Base-by-base conservation (phyloP, 2,329 filamentous ascomycete species). In the Malbranchea zuffiana region DNA sequence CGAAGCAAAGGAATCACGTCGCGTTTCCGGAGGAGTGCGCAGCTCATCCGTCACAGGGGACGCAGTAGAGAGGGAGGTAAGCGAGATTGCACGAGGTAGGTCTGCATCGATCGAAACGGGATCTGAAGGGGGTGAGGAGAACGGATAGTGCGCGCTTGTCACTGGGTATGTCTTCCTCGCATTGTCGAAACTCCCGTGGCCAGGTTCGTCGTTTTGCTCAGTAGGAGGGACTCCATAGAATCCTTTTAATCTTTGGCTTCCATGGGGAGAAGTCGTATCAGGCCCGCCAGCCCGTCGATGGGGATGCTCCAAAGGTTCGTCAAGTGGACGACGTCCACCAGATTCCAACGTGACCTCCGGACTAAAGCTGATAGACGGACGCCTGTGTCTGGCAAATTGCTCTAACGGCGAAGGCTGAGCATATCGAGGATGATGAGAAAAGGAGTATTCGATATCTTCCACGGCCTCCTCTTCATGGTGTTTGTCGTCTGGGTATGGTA, bases 51-150 rank as follows among this genome's bases (percentile, higher is more conserved):
- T 53, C 12, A 56, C 30, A 6, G 62, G 57, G 11, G 63, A 66
- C 20, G 53, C 58, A 7, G 63, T 65, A 2, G 62, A 65, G 2
- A 60, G 48, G 4, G 63, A 66, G 8, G 62, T 65, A 32, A 66
- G 52, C 10, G 63, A 66, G 0, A 59, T 61, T 11, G 59, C 59
- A 18, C 51, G 57, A 16, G 60, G 59, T 13, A 56, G 34, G 10
- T 59, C 56, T 16, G 48, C 38, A 29, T 42, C 47, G n/a, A 44
- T 19, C 5, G 44, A 42, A 18, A 40, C 37, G 18, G 13, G 32
- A 17, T 45, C 44, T 12, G 30, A 39, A 3, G 15, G 19, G 2
- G 37, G 36, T 7, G 44, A 43, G 18, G 19, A 7, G 8, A 12
- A 15, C 10, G 17, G 29, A 30, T 32, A 39, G 10, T 29, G 31